Percentiles rank a stretch among this genome's conserved stretches.
Evolutionary conservation across 2,329 filamentous ascomycete genomes (phyloP).

Genomic region (Akanthomyces uredinophilus): DNA sequence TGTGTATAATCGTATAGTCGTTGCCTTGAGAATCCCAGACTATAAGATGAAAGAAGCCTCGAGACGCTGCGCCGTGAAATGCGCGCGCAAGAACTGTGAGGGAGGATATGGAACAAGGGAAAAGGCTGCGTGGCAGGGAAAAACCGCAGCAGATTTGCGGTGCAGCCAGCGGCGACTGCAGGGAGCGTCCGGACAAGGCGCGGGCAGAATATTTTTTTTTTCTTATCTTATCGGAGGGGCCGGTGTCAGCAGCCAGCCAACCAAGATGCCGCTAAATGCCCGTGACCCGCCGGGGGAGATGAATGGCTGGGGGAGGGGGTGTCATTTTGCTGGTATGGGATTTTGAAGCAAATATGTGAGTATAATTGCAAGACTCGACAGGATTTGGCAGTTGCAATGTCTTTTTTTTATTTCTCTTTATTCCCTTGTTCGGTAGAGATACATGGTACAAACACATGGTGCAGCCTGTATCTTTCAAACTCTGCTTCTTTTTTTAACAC

Average conservation of each 20-base stretch:
- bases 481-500: background rate
- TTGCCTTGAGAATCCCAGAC: constrained; percentile 1
- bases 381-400: background rate
- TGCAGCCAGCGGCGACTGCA: background rate
- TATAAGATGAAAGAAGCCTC: background rate
- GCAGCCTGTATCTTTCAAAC: background rate
- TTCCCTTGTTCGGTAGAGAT: too few relatives aligned
- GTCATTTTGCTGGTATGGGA: background rate
- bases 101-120: constrained; percentile 1
- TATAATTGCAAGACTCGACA: background rate
- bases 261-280: constrained; percentile 1
- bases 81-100: constrained; percentile 9
- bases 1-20: constrained; percentile 17
- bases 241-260: constrained; percentile 10
- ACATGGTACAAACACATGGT: background rate
- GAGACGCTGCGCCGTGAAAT: constrained; percentile 13
- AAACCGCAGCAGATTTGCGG: background rate
- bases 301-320: background rate
- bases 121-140: constrained; percentile 11
- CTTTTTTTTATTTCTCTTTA: background rate
- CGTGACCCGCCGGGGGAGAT: constrained; percentile 8
- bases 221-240: constrained; percentile 13
- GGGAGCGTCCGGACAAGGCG: too few relatives aligned
- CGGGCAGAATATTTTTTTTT: constrained; percentile 14
- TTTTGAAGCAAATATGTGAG: too few relatives aligned